Evolutionary conservation across 106 monocot species (phyloP), one percentile per base, ranked within the genome.

Genomic region (Ottelia alismoides): DNA sequence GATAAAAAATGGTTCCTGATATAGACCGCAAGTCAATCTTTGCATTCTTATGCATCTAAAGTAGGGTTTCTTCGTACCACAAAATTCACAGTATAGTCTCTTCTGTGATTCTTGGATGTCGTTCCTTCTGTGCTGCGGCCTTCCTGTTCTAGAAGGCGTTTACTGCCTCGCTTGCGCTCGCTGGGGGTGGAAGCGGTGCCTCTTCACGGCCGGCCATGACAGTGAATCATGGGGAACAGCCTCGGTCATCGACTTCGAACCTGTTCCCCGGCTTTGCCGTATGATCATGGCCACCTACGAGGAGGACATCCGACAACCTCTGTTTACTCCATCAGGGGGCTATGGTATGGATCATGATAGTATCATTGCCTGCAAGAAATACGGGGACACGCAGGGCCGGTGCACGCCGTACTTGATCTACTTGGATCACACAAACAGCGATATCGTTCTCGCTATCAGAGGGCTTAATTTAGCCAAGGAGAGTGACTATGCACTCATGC

Each of bases 371-470:
- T 67, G 71, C 29, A 59, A 35, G 30, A 25, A 60, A 62, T 75
- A 71, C 47, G 51, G 58, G 27, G 45, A 65, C 56, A 68, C 70
- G 40, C 28, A 18, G 22, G 73, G 57, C 46, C 65, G 61, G 23
- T 62, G 61, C 53, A 72, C 76, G 20, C 70, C 76, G 3, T 75
- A 73, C 66, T 7, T 73, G 19, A 65, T 79, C 48, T 70, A 70
- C 60, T 1, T 53, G 48, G 72, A 70, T 53, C 56, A 55, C 31
- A 20, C 4, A 7, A 19, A 60, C 50, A 20, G 31, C 5, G 82
- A 82, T 66, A 47, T 82, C 21, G 66, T 82, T 22, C 44, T 82
- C 14, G 76, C 76, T 50, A 58, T 82, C 43, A 60, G 76, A 18
- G 82, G 82, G n/a, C 72, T 82, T 47, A 66, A 60, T 53, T 56